Evolutionary conservation across 257 asterid species (phyloP).

Genomic region (Fraxinus americana): DNA sequence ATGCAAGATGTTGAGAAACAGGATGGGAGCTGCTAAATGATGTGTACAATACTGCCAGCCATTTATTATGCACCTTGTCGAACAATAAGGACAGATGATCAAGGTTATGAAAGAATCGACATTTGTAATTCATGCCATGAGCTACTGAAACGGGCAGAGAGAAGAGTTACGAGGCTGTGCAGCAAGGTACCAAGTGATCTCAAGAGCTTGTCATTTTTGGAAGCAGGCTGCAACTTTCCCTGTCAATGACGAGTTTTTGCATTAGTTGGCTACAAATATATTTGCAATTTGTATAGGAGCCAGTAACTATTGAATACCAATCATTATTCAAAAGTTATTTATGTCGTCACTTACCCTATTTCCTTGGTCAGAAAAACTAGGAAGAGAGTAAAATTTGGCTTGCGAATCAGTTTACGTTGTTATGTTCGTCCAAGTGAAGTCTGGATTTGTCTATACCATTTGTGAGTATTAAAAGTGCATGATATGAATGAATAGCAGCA

Average conservation of each 20-base stretch:
- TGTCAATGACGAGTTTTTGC: neutral
- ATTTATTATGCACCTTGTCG: neutral
- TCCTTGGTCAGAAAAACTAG: neutral
- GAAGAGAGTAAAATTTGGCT: neutral
- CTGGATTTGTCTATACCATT: neutral
- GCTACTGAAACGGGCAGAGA: neutral
- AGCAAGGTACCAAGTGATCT: neutral
- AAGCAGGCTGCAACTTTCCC: neutral
- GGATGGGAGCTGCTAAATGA: constrained; percentile 27
- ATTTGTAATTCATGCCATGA: neutral
- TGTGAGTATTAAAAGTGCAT: neutral
- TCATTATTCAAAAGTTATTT: neutral
- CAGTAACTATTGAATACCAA: neutral
- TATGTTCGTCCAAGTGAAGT: neutral
- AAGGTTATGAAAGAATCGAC: neutral
- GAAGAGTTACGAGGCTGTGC: neutral
- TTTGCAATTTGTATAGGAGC: constrained; percentile 22
- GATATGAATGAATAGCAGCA: neutral
- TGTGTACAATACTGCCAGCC: neutral
- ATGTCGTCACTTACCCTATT: neutral
- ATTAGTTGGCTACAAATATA: neutral
- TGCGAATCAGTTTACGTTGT: neutral
- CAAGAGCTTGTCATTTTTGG: neutral
- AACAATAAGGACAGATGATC: neutral
- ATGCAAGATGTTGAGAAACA: constrained; percentile 46